These are phyloP conservation scores for Erodium moschatum DNA, from an alignment of 441 rosid genomes.

Conservation along the genomic window DNA sequence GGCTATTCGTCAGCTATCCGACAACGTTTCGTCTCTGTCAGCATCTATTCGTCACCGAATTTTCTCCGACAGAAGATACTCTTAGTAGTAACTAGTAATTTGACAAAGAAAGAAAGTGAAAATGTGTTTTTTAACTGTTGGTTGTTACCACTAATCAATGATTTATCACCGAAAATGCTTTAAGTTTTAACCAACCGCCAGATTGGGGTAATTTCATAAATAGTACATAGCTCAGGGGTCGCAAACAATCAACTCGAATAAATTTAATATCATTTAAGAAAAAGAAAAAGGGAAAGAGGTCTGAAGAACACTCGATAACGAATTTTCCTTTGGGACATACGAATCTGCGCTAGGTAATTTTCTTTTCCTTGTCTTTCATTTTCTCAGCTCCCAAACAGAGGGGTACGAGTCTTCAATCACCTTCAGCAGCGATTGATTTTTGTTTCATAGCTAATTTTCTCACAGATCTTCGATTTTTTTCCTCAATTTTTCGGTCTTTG, in stretches of 20 bases:
- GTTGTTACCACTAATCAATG: too few species aligned
- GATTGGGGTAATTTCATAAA: neutral
- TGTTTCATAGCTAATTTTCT: neutral
- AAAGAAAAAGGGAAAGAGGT: neutral
- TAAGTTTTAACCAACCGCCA: too few species aligned
- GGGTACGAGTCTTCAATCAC: neutral
- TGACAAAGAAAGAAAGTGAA: too few species aligned
- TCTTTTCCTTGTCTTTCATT: neutral
- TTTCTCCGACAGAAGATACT: too few species aligned
- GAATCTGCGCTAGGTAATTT: neutral
- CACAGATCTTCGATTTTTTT: neutral
- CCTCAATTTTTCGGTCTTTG: neutral
- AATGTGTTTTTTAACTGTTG: too few species aligned
- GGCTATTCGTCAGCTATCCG: too few species aligned
- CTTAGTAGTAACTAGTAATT: too few species aligned
- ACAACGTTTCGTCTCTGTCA: too few species aligned
- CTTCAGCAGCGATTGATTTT: neutral
- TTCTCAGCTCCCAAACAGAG: conserved; percentile 2
- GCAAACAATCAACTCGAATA: neutral
- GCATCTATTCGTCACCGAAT: too few species aligned
- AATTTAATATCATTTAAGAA: neutral
- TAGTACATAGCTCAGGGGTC: neutral
- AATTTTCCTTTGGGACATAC: neutral
- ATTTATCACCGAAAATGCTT: too few species aligned
- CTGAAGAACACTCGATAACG: neutral